Base-by-base conservation (phyloP, 208 protist species). In the Wallacemonas collosoma region DNA sequence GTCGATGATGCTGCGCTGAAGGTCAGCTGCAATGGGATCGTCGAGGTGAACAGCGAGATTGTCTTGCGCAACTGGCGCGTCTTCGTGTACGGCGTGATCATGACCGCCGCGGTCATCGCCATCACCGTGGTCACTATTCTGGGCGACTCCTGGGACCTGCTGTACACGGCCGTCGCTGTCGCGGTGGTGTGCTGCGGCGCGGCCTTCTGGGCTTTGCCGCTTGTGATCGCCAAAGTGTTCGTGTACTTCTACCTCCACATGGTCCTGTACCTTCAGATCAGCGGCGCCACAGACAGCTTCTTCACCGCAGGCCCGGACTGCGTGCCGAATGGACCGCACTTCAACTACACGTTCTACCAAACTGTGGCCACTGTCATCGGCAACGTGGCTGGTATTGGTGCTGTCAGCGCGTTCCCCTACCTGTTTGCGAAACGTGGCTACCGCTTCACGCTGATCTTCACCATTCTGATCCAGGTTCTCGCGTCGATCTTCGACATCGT, bases 401-500 rank as follows among this genome's bases (percentile, higher is more conserved):
- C 82, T 12, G 73, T 83, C 12, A 73, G 73, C 15, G 2, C 87
- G 2, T 92, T 94, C 53, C 60, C 72, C 2, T 81, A 86, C 69
- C 72, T 85, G n/a, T 79, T 90, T 53, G 76, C 77, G 6, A 81
- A 86, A 50, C 65, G 57, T 54, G 84, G 73, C 69, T 92, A 88
- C 66, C 84, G 84, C 17, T 58, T 77, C 14, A 80, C 81, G 48
- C 89, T 94, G 68, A 71, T 83, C 48, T 26, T 86, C 4, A 90
- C 89, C 0, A 87, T 81, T 1, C 5, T 90, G 36, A 50, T 92
- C 61, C 48, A 82, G 17, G 73, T 86, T 8, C 15, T 83, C 8
- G 82, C 72, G 44, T 86, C 77, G 41, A 40, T 91, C n/a, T 87
- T 93, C 62, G 89, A 94, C 61, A 36, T 93, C 38, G 81, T 91